Evolutionary conservation across 2,329 filamentous ascomycete species (phyloP), one percentile per base, ranked within the genome.

Genomic region (Mariannaea elegans): DNA sequence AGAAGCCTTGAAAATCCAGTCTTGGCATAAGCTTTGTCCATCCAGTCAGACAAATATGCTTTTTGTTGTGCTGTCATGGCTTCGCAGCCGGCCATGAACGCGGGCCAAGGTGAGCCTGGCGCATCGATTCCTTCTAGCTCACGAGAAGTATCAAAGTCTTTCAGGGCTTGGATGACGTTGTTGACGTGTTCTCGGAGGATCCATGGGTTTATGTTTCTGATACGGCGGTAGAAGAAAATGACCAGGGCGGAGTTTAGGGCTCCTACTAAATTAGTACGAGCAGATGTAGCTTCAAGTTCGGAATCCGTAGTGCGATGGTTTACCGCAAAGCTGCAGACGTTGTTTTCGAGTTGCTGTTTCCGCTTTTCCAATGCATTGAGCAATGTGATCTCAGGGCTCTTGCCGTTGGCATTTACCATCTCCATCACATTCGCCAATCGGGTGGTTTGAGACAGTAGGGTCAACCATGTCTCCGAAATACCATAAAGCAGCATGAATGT

Each of bases 221-320:
- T 36, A 2, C 58, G 58, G 3, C 58, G 58, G 27, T 61, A 61
- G 18, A 61, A 61, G 46, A 61, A 56, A 8, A 61, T 61, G 27
- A 61, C 36, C 6, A 61, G 27, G 10, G 58, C 47, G 8, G 21
- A 21, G 3, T 56, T 56, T 4, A 61, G 47, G 3, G 58, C 58
- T 7, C 38, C 32, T 5, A 52, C 52, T 8, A 61, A 23, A n/a
- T 31, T 29, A 2, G 16, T 31, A 6, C 58, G 41, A 4, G 52
- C 19, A 1, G 41, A 21, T 5, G 3, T 9, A n/a, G 12, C 7
- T 12, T n/a, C 2, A 19, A 2, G 7, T 9, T 18, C 10, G 6
- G 14, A 5, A 16, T 2, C 32, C 4, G 3, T 24, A 2, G 44
- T 13, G 4, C 9, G 9, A 8, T 38, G 7, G 7, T 4, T 19